Base-by-base conservation (phyloP, 441 rosid species). In the Gossypium lobatum region DNA sequence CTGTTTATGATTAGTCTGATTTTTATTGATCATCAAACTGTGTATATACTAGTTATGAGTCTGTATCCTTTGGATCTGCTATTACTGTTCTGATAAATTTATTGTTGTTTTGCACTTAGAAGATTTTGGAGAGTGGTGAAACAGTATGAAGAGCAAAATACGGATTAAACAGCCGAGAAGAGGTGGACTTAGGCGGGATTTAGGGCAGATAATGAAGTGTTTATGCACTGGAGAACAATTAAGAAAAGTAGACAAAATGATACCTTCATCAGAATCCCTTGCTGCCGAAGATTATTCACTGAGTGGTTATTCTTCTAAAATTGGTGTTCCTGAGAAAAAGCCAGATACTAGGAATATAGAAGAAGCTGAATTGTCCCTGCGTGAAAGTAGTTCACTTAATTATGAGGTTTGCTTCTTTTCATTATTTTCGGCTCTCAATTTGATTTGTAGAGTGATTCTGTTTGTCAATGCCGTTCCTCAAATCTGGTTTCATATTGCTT, bases 341-440 rank as follows among this genome's bases (percentile, higher is more conserved):
- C 82, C 82, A 25, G 91, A 89, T 64, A 73, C 80, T 18, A 75
- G 87, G 46, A 89, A 93, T 70, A 88, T 93, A 18, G 96, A 93
- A 74, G 98, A 93, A 86, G 98, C 96, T 1, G 98, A 93, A 81
- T 84, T 87, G 55, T 87, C 93, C 70, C 88, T 93, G 60, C 96
- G 96, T 25, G 96, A 89, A 80, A 87, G 88, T 6, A 87, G 91
- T 79, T 93, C 90, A 9, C 78, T 93, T 74, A 93, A 89, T 81
- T 86, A 88, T 71, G 96, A 93, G 96, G 97, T 92, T 71, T 11
- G 58, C 46, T 79, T 76, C 71, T 53, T 4, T 31, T 61, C 67
- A 17, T 53, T 52, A 16, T 73, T 64, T 53, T 3, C 11, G n/a
- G 6, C 57, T 37, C 54, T 31, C 59, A 11, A 18, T 20, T 63